These are phyloP conservation scores for Sphagnum tenellum DNA, from an alignment of 225 moss, liverwort and hornwort genomes.

Conservation along the genomic window DNA sequence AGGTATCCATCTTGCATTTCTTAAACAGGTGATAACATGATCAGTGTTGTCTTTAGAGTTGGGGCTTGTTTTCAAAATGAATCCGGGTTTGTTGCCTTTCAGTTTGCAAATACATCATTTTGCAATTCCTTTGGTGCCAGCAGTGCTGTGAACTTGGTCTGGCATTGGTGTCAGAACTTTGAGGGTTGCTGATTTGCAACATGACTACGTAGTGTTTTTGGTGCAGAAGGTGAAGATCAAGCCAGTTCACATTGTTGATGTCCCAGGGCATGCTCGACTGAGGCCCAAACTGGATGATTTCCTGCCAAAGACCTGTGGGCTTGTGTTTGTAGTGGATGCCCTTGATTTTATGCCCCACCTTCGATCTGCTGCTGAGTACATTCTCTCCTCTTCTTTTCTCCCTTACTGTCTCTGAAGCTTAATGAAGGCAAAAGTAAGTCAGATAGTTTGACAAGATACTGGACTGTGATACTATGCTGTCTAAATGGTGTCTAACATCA, in stretches of 20 bases:
- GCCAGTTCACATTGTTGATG: constrained; percentile 75
- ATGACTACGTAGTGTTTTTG: neutral
- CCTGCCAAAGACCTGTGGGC: constrained; percentile 69
- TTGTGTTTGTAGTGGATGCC: constrained; percentile 84
- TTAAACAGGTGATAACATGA: neutral
- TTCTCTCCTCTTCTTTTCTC: neutral
- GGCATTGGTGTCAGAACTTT: neutral
- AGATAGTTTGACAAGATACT: too few species aligned
- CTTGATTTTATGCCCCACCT: constrained; percentile 85
- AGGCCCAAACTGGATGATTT: constrained; percentile 77
- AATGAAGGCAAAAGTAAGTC: neutral
- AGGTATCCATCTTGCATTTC: constrained; percentile 12
- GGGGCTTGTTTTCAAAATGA: too few species aligned
- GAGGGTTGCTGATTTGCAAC: neutral
- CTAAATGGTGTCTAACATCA: neutral
- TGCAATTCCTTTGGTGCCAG: too few species aligned
- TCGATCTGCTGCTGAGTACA: constrained; percentile 79
- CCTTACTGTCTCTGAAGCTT: neutral
- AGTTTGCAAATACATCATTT: too few species aligned
- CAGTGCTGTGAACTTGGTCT: too few species aligned
- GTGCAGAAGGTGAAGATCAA: constrained; percentile 61
- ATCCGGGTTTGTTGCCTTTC: too few species aligned
- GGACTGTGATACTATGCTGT: neutral
- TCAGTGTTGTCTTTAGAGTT: neutral
- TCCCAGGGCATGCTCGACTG: constrained; percentile 84